phyloP scores from a whole-genome alignment of 2,329 filamentous ascomycete genomes.

The Pyrenochaeta sp. region DNA sequence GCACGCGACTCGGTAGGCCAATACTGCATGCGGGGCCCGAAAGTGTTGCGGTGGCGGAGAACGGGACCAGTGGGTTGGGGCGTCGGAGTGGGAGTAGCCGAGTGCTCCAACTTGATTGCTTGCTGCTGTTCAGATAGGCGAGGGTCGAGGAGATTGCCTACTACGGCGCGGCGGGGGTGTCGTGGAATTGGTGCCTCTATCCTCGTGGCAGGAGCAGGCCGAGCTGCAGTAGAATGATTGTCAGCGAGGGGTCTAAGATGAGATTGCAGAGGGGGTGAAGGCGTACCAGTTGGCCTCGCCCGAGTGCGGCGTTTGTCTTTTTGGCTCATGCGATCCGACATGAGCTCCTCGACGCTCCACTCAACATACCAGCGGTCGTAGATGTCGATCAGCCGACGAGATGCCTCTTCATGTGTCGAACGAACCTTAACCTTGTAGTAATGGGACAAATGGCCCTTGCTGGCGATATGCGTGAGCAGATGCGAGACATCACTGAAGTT shows the following conservation, averaged over 20 bases:
- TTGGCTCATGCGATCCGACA: slow-evolving; percentile 78
- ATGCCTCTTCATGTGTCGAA: slow-evolving; percentile 71
- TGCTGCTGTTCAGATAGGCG: slow-evolving; percentile 48
- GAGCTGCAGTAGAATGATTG: slow-evolving; percentile 26
- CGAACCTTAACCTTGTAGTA: slow-evolving; percentile 83
- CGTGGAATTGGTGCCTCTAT: slow-evolving; percentile 39
- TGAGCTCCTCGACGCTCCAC: slow-evolving; percentile 74
- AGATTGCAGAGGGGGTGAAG: slow-evolving; percentile 10
- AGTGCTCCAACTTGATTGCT: slow-evolving; percentile 46
- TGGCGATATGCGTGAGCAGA: slow-evolving; percentile 88
- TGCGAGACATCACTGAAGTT: slow-evolving; percentile 91
- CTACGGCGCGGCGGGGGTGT: slow-evolving; percentile 31
- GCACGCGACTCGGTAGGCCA: slow-evolving; percentile 48
- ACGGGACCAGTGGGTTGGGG: slow-evolving; percentile 34
- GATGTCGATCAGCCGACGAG: slow-evolving; percentile 67
- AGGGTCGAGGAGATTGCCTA: slow-evolving; percentile 44
- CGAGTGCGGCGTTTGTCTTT: slow-evolving; percentile 74
- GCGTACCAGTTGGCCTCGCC: slow-evolving; percentile 41
- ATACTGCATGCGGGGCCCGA: slow-evolving; percentile 48
- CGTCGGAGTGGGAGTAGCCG: slow-evolving; percentile 37
- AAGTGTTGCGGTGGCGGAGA: slow-evolving; percentile 40
- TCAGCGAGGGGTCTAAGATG: slow-evolving; percentile 25
- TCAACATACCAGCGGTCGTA: slow-evolving; percentile 83
- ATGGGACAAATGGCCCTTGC: slow-evolving; percentile 88
- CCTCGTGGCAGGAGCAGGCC: slow-evolving; percentile 26